A percentile compares a stretch with the other conserved stretches of the same genome.
Conservation (phyloP, 108 stramenopile species). For the Nannochloropsis oceanica region DNA sequence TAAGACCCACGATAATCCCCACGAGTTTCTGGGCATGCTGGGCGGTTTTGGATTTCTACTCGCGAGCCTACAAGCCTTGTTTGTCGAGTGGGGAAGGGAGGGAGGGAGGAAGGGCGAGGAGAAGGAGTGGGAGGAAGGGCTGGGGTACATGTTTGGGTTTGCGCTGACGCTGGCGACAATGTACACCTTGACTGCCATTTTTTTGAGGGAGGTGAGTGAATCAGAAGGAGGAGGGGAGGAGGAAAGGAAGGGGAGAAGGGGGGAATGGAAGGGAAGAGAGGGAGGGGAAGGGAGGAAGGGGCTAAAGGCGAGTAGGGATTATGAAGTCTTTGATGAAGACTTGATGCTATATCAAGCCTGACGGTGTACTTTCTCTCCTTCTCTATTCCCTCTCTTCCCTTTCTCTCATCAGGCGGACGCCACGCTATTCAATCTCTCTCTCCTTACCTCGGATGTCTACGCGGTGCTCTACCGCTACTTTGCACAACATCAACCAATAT, state of each 20-base stretch:
- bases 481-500: slow-evolving; percentile 53
- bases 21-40: slow-evolving; percentile 65
- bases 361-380: neutral
- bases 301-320: neutral
- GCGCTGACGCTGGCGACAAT: slow-evolving; percentile 10
- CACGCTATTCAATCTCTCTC: slow-evolving; percentile 48
- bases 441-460: slow-evolving; percentile 85
- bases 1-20: neutral
- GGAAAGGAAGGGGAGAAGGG: neutral
- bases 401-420: slow-evolving; percentile 29
- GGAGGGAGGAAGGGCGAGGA: neutral
- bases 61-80: slow-evolving; percentile 44
- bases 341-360: neutral
- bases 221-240: neutral
- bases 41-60: slow-evolving; percentile 64
- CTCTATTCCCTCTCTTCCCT: neutral
- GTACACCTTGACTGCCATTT: neutral
- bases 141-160: slow-evolving; percentile 35
- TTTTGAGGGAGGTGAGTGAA: neutral
- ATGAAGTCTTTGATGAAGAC: neutral
- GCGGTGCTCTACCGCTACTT: slow-evolving; percentile 64
- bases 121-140: neutral
- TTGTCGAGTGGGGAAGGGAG: slow-evolving; percentile 41
- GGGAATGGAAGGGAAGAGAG: neutral
- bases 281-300: neutral